These are phyloP conservation scores for Solanum habrochaites DNA, from an alignment of 257 asterid genomes.

Conservation along the genomic window DNA sequence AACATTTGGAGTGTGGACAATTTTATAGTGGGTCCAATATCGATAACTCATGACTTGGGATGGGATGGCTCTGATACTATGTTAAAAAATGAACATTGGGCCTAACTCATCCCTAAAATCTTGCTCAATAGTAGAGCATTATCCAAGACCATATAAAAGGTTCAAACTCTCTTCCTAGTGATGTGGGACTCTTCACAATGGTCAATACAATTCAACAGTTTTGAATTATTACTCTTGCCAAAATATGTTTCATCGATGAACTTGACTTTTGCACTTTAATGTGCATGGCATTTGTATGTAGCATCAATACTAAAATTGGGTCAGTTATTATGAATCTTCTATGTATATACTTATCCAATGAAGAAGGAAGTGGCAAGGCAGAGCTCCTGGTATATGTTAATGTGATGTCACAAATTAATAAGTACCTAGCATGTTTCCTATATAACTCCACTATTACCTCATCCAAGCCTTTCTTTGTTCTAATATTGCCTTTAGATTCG, in stretches of 20 bases:
- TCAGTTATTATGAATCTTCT: neutral
- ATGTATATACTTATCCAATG: neutral
- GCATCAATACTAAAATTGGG: neutral
- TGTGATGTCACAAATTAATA: neutral
- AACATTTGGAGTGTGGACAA: neutral
- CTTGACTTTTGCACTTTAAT: neutral
- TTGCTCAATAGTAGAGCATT: neutral
- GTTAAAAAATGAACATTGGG: neutral
- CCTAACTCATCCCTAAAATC: neutral
- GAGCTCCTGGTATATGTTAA: neutral
- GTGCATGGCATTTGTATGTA: neutral
- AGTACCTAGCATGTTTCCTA: neutral
- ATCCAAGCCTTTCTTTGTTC: constrained; percentile 9
- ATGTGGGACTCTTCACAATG: neutral
- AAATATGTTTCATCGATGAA: neutral
- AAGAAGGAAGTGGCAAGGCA: neutral
- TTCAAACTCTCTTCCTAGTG: neutral
- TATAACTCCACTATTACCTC: constrained; percentile 2
- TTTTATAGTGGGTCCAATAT: neutral
- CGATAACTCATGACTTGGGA: neutral
- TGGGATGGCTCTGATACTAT: neutral
- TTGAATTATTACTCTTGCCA: neutral
- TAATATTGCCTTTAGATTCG: constrained; percentile 46
- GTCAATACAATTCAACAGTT: neutral
- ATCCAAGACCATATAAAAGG: neutral